Percentiles rank a stretch among this genome's conserved stretches.
phyloP scores from a whole-genome alignment of 257 asterid genomes.

The Solanum chmielewskii region DNA sequence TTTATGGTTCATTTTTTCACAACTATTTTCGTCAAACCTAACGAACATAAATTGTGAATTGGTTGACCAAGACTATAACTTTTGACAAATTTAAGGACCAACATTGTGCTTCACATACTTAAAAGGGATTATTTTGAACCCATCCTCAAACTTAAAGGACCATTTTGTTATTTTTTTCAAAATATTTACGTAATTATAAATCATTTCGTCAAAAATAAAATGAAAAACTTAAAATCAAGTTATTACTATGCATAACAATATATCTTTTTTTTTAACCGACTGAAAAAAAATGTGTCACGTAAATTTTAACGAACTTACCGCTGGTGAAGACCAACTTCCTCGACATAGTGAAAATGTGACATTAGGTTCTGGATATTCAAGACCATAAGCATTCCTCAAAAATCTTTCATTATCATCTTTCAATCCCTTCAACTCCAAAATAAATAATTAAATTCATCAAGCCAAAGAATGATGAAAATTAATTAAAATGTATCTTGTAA shows the following conservation, averaged over 20 bases:
- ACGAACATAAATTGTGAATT: background rate
- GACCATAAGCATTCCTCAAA: conserved; percentile 69
- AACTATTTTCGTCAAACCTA: background rate
- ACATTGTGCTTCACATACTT: background rate
- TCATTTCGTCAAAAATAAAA: background rate
- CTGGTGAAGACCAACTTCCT: conserved; percentile 97
- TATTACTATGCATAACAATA: background rate
- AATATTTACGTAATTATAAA: background rate
- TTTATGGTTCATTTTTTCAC: background rate
- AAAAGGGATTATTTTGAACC: background rate
- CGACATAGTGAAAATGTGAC: conserved; percentile 80
- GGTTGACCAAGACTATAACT: background rate
- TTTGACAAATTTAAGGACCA: background rate
- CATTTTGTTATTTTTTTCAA: background rate
- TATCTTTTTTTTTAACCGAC: rapidly evolving
- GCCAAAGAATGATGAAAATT: background rate
- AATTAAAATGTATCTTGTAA: background rate
- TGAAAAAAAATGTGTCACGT: background rate
- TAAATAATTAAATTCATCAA: background rate
- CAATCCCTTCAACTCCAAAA: conserved; percentile 27
- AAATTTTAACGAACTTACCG: conserved; percentile 37
- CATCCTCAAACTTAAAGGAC: background rate
- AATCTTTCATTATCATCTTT: conserved; percentile 59
- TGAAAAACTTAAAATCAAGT: background rate
- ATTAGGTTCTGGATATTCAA: conserved; percentile 90